Evolutionary conservation across 2,329 filamentous ascomycete species (phyloP), one percentile per base, ranked within the genome.

Genomic region (Passalora sequoiae): DNA sequence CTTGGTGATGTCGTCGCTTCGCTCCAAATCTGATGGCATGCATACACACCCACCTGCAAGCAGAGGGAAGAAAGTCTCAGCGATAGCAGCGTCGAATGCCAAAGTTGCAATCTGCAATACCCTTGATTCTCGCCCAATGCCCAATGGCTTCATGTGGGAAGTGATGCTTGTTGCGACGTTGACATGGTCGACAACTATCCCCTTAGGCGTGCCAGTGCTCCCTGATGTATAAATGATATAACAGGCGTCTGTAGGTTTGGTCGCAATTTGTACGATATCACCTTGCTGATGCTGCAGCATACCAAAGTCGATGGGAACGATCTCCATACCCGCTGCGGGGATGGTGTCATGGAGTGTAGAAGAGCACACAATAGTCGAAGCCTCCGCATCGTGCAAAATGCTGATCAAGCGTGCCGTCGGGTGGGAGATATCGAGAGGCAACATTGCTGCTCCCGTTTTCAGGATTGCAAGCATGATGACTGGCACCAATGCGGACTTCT

Each of bases 391-490:
- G 6, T 27, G 24, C 6, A 27, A 7, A 27, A 27, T 27, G n/a
- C 24, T 27, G 24, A 27, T 27, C 24, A 12, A 27, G 24, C 24
- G 24, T 7, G 24, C 24, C 12, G 24, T 27, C 12, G 24, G 24
- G 12, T 27, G 6, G 6, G 12, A 12, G 12, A 12, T 6, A 27
- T 27, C 24, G 24, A 27, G 24, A 27, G 24, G 24, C 5, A 47
- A 41, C 21, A 38, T 50, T 13, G 60, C 60, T 6, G 60, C 64
- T 16, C 64, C 64, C 9, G 63, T 61, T 38, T 64, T 64, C 20
- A 67, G 56, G 5, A 67, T 58, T 2, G 60, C 60, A 6, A 67
- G 58, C 58, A 65, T 64, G 2, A 61, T 60, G 15, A 67, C 54
- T 4, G 66, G 49, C 1, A 60, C 57, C 39, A 59, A 66, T 2